Evolutionary conservation across 2,329 filamentous ascomycete species (phyloP), one percentile per base, ranked within the genome.

Genomic region (Chaetomiaceae sp.): DNA sequence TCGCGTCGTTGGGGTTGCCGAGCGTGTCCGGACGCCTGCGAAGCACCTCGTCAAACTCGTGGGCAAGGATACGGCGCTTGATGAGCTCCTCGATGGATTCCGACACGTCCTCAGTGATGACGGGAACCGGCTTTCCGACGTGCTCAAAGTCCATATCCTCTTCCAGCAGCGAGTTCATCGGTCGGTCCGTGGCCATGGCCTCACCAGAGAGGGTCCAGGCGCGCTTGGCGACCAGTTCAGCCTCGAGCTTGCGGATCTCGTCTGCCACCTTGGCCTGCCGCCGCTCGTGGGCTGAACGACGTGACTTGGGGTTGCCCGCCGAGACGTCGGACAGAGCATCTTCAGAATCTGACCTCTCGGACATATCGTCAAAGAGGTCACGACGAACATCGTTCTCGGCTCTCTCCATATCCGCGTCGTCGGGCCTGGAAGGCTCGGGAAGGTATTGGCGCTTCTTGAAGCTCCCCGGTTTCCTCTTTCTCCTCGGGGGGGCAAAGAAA

Each of bases 101-200:
- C 48, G 84, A 95, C 35, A 95, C 78, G 67, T 96, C 91, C 37
- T 88, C 85, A 0, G 93, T 97, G 66, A 96, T 90, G 54, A 97
- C 87, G 1, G 92, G 89, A 0, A 97, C 86, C 0, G 93, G 92
- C 68, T 97, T 99, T 63, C 93, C 93, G 19, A 89, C 83, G 62
- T 95, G 84, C 70, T 99, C 93, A 65, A 97, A 99, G 58, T 97
- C 92, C 21, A 99, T 79, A 62, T 97, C 90, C 70, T 97, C 83
- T 65, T 97, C 91, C 1, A 99, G 81, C 2, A 99, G 78, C 0
- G 92, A 96, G 72, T 99, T 97, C 48, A 89, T 66, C 0, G 93
- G 93, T 31, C 93, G 81, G 59, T 93, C 89, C 1, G 77, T 76
- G 2, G 89, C 92, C 43, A 83, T 79, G 4, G 91, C 91, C 75